phyloP scores from a whole-genome alignment of 768 basidiomycete species.

The Tubosaeta brunneosetosa region DNA sequence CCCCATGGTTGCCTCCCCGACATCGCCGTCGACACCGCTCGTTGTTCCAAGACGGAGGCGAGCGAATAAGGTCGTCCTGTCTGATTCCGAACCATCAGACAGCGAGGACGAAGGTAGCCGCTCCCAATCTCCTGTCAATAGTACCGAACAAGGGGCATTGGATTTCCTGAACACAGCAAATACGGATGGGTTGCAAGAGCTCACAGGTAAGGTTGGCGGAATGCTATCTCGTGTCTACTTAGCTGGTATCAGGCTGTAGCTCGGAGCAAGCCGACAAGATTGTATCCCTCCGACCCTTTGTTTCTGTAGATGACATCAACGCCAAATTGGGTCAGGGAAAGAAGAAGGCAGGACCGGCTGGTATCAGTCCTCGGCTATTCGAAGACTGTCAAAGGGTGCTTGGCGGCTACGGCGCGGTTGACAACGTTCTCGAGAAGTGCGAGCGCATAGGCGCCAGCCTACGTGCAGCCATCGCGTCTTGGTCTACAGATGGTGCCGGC shows the following conservation, averaged over 20 bases:
- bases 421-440: constrained; percentile 83
- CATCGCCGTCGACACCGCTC: constrained; percentile 41
- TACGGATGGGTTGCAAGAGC: constrained; percentile 62
- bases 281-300: constrained; percentile 74
- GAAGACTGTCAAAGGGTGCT: constrained; percentile 87
- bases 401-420: constrained; percentile 81
- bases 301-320: constrained; percentile 68
- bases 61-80: constrained; percentile 56
- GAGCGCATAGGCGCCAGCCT: constrained; percentile 80
- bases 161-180: constrained; percentile 65
- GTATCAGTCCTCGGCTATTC: constrained; percentile 86
- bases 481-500: constrained; percentile 44
- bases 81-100: constrained; percentile 53
- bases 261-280: constrained; percentile 77
- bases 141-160: constrained; percentile 50
- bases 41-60: constrained; percentile 46
- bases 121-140: constrained; percentile 32
- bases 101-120: constrained; percentile 41
- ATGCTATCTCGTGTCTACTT: constrained; percentile 2
- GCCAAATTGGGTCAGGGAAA: constrained; percentile 77
- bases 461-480: constrained; percentile 69
- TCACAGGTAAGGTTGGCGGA: constrained; percentile 53
- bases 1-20: constrained; percentile 32
- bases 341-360: constrained; percentile 77
- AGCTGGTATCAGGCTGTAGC: constrained; percentile 56